These are phyloP conservation scores for Ophiostoma ips DNA, from an alignment of 2,329 filamentous ascomycete species.

Conservation along the genomic window DNA sequence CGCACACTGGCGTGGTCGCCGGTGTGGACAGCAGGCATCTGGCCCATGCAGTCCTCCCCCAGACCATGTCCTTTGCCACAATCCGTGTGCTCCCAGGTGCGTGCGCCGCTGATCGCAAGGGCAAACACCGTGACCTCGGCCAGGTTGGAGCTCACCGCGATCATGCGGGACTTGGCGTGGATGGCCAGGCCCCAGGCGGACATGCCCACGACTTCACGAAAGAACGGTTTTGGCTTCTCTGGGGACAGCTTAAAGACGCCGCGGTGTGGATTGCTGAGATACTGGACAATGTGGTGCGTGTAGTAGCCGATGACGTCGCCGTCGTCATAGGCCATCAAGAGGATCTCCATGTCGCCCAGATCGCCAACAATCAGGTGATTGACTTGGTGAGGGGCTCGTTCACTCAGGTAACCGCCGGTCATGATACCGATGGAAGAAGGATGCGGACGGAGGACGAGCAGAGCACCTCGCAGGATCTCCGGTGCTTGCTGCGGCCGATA, in stretches of 20 bases:
- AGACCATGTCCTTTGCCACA: neutral
- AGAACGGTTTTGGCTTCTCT: constrained; percentile 34
- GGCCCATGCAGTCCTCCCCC: neutral
- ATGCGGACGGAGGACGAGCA: constrained; percentile 34
- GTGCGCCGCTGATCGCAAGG: constrained; percentile 21
- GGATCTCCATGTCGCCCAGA: constrained; percentile 54
- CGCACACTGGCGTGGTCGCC: neutral
- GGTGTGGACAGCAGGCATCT: neutral
- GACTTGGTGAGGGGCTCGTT: constrained; percentile 40
- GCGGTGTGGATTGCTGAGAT: constrained; percentile 19
- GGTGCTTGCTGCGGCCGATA: constrained; percentile 35
- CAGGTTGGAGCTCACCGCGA: constrained; percentile 74
- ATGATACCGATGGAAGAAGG: too few species aligned
- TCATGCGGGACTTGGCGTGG: constrained; percentile 65
- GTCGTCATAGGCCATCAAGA: constrained; percentile 57
- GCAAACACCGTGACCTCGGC: constrained; percentile 39
- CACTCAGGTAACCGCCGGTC: constrained; percentile 36
- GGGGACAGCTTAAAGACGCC: neutral
- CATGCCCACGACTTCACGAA: constrained; percentile 58
- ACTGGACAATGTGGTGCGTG: constrained; percentile 36
- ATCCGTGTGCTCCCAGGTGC: constrained; percentile 11
- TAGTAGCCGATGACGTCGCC: constrained; percentile 63
- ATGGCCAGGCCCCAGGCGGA: constrained; percentile 86
- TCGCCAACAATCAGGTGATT: constrained; percentile 58
- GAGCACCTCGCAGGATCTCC: constrained; percentile 36